Conservation (phyloP, 805 yeast genomes). For the Komagataella kurtzmanii region DNA sequence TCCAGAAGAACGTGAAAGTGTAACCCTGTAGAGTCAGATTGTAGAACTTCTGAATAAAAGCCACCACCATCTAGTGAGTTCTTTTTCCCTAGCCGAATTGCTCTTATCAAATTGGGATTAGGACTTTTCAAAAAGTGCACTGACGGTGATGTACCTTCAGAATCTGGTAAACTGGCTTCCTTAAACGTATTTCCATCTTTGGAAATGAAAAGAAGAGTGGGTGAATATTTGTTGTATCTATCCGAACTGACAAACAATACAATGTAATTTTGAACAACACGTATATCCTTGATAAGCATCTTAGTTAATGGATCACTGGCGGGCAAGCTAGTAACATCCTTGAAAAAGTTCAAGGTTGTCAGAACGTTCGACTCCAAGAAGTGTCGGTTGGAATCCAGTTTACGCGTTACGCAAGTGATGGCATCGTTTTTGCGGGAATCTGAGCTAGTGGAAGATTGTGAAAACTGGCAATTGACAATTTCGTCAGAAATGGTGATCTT, state of each 20-base stretch:
- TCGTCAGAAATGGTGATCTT: not conserved
- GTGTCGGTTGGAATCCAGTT: not conserved
- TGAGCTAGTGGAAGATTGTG: constrained; percentile 4
- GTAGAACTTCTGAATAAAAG: constrained; percentile 22
- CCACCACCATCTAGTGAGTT: constrained; percentile 5
- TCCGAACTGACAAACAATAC: constrained; percentile 27
- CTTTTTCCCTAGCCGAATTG: constrained; percentile 19
- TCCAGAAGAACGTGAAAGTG: constrained; percentile 31
- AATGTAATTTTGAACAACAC: constrained; percentile 26
- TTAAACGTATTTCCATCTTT: constrained; percentile 28
- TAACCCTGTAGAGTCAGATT: constrained; percentile 48
- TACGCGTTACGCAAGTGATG: not conserved
- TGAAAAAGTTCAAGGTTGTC: not conserved
- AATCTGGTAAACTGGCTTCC: constrained; percentile 14
- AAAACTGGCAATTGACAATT: constrained; percentile 1
- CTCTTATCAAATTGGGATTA: constrained; percentile 23
- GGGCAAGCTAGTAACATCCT: constrained; percentile 1
- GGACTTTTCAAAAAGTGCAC: constrained; percentile 26
- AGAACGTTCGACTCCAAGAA: not conserved
- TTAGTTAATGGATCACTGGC: constrained; percentile 10
- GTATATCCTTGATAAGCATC: constrained; percentile 15
- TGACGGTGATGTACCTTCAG: constrained; percentile 25
- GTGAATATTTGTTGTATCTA: constrained; percentile 23
- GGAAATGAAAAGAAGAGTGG: constrained; percentile 27
- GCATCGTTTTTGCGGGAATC: not conserved